Percentiles rank a stretch among this genome's conserved stretches.
Conservation (phyloP, 768 basidiomycete species). For the Sporobolomyces pararoseus region DNA sequence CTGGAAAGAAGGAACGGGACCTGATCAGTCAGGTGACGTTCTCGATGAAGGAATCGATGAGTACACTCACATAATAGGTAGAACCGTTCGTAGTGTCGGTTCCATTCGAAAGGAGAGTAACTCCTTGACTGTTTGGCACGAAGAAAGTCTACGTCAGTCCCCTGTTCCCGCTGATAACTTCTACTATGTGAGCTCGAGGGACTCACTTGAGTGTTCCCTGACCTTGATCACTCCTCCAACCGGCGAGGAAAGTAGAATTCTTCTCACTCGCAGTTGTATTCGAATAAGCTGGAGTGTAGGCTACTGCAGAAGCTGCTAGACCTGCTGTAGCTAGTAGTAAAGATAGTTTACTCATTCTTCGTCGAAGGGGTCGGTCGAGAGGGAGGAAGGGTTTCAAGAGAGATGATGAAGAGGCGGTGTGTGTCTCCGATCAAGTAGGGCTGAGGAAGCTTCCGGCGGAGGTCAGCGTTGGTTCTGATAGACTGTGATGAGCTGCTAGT, state of each 20-base stretch:
- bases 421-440: no score
- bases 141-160: no score
- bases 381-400: no score
- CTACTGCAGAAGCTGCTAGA: not conserved
- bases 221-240: slow-evolving; percentile 10
- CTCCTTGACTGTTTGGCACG: slow-evolving; percentile 13
- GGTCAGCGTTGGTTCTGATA: no score
- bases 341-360: not conserved
- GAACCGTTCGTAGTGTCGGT: not conserved
- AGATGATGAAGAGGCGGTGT: no score
- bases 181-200: not conserved
- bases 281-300: slow-evolving; percentile 9
- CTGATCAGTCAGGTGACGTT: no score
- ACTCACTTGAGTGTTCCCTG: slow-evolving; percentile 22
- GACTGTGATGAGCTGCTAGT: no score
- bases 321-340: not conserved
- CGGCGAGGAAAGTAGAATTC: slow-evolving; percentile 18
- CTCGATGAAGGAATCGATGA: not conserved
- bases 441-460: no score
- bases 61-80: slow-evolving; percentile 4
- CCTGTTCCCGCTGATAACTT: no score
- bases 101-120: slow-evolving; percentile 31
- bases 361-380: not conserved
- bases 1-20: not conserved
- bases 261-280: not conserved